Percentiles rank a stretch among this genome's conserved stretches.
These are phyloP conservation scores for Sporothrix protearum DNA, from an alignment of 2,329 filamentous ascomycete genomes.

Conservation along the genomic window DNA sequence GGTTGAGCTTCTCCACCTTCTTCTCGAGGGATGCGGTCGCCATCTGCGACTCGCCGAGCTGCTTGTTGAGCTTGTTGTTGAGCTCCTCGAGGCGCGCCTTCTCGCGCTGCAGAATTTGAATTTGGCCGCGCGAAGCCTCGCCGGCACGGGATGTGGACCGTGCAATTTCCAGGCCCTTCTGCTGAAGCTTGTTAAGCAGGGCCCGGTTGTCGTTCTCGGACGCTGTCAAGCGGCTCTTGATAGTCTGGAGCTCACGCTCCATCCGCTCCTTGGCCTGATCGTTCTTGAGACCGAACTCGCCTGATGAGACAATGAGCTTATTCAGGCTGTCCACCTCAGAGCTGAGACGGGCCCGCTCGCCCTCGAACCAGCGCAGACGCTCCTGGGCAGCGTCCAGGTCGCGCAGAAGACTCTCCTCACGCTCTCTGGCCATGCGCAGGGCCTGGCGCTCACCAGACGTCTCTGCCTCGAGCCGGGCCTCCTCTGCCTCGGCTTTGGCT, in stretches of 20 bases:
- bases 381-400: conserved; percentile 78
- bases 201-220: conserved; percentile 96
- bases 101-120: conserved; percentile 73
- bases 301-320: conserved; percentile 81
- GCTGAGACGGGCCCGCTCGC: conserved; percentile 72
- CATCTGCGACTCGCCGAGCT: conserved; percentile 81
- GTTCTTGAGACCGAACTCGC: conserved; percentile 82
- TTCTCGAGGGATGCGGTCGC: conserved; percentile 83
- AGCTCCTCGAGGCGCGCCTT: conserved; percentile 81
- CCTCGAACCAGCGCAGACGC: conserved; percentile 73
- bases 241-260: conserved; percentile 83
- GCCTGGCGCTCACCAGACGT: conserved; percentile 74
- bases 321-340: conserved; percentile 80
- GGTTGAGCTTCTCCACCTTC: conserved; percentile 85
- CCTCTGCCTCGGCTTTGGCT: conserved; percentile 80
- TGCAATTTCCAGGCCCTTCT: conserved; percentile 95
- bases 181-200: conserved; percentile 93
- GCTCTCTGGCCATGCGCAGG: conserved; percentile 73
- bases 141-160: conserved; percentile 81
- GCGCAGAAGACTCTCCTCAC: conserved; percentile 69
- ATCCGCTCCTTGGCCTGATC: conserved; percentile 93
- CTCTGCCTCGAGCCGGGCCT: conserved; percentile 79
- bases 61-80: conserved; percentile 72
- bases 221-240: conserved; percentile 82
- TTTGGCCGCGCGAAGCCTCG: conserved; percentile 75